Base-by-base conservation (phyloP, 495 filamentous ascomycete species). In the Penicillium coprophilum region DNA sequence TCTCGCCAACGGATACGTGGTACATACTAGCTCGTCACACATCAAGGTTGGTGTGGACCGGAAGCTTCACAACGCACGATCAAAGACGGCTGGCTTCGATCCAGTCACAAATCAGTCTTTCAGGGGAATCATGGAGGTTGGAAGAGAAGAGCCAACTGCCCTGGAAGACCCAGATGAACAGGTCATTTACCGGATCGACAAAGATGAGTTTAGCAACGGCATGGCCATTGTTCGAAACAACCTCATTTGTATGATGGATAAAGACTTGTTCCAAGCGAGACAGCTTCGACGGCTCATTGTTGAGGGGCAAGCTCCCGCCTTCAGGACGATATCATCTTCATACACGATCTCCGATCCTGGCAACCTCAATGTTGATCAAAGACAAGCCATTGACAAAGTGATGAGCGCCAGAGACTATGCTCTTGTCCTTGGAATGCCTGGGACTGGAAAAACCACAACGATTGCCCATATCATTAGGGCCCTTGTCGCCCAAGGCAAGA, bases 171-270 rank as follows among this genome's bases (percentile, higher is more conserved):
- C 77, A 30, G 77, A 82, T 51, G 79, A 86, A 48, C 83, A 84
- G 24, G 68, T 89, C 15, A 72, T 87, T 19, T 97, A 92, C 64
- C 87, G 94, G 31, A 75, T 98, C 2, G 94, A 98, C 72, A 97
- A 97, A 70, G 94, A 97, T 62, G 94, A 97, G 67, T 97, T 97
- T 71, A 96, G 89, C 72, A 97, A 93, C 58, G 94, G 94, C 54
- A 95, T 98, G 91, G 91, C 94, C 17, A 87, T 85, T 45, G 89
- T 96, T 39, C 88, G 94, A 46, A 96, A 94, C 68, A 98, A 97
- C 61, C 82, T 98, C 0, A 80, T 98, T 32, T 87, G 91, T 62
- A 79, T 95, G 62, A 96, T 98, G 91, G 85, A 91, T 38, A 85
- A 90, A 58, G 85, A 86, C 39, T 70, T 84, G 13, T 88, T 84